Evolutionary conservation across 345 rosid species (phyloP).

Genomic region (Alliaria petiolata): DNA sequence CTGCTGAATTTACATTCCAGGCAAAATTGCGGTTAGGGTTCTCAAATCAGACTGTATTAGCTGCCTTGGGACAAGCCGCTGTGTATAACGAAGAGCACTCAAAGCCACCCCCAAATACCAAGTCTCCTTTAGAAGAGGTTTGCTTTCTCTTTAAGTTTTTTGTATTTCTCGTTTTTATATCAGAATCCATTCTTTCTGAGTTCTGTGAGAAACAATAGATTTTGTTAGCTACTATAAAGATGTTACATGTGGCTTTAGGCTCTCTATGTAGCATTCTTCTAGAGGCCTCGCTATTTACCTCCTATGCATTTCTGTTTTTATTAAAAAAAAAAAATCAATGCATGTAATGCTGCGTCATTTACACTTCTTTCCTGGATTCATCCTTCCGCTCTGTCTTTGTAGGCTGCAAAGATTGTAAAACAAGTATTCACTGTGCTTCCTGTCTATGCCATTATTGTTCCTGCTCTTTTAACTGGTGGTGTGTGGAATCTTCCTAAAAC

Average conservation of each 20-base stretch:
- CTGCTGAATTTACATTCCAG: conserved; percentile 37
- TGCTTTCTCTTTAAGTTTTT: conserved; percentile 16
- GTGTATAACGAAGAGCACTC: conserved; percentile 67
- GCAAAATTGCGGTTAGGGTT: conserved; percentile 73
- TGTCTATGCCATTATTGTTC: conserved; percentile 78
- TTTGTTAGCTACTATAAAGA: background rate
- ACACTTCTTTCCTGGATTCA: background rate
- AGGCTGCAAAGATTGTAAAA: conserved; percentile 92
- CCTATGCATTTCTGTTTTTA: background rate
- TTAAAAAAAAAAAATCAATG: background rate
- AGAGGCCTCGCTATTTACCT: background rate
- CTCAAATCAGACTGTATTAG: conserved; percentile 84
- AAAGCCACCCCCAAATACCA: conserved; percentile 55
- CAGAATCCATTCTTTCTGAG: background rate
- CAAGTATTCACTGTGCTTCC: conserved; percentile 90
- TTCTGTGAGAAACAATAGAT: background rate
- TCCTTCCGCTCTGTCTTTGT: conserved; percentile 19
- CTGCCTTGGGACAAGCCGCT: conserved; percentile 93
- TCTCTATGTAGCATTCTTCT: conserved; percentile 5
- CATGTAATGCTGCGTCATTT: background rate
- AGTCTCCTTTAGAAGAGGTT: conserved; percentile 90
- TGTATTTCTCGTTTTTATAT: background rate
- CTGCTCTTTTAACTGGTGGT: conserved; percentile 73
- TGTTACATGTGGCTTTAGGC: background rate
- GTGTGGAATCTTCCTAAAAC: conserved; percentile 82